phyloP scores from a whole-genome alignment of 257 asterid genomes.

The Solanum stenotomum region DNA sequence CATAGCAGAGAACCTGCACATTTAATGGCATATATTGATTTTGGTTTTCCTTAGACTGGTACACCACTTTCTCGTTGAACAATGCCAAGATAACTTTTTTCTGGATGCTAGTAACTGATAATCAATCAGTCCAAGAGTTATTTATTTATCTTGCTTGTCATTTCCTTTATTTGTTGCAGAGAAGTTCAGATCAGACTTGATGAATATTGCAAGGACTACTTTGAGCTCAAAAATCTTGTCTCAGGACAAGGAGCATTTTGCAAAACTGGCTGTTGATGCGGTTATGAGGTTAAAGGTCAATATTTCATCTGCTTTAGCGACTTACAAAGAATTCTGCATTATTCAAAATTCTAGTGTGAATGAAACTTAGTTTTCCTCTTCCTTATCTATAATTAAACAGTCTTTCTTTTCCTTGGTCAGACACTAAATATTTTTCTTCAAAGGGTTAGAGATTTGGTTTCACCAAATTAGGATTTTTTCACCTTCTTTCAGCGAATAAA shows the following conservation, averaged over 20 bases:
- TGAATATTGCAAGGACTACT: slow-evolving; percentile 92
- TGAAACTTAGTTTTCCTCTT: background rate
- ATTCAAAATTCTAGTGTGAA: background rate
- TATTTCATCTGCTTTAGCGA: background rate
- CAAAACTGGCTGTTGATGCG: slow-evolving; percentile 78
- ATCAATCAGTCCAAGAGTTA: background rate
- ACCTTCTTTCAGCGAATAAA: background rate
- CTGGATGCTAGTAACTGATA: background rate
- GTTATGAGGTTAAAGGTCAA: slow-evolving; percentile 82
- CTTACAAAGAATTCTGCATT: background rate
- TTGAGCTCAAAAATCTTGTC: slow-evolving; percentile 90
- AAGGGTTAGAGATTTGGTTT: background rate
- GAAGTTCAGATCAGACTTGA: slow-evolving; percentile 58
- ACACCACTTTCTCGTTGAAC: background rate
- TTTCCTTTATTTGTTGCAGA: slow-evolving; percentile 25
- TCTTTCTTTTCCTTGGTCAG: background rate
- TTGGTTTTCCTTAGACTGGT: background rate
- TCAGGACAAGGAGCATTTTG: slow-evolving; percentile 90
- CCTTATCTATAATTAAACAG: background rate
- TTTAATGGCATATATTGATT: background rate
- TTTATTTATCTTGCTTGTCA: background rate
- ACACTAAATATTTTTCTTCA: background rate
- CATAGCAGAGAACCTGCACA: background rate
- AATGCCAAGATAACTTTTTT: background rate
- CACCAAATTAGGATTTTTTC: background rate